A percentile compares a stretch with the other conserved stretches of the same genome.
Conservation (phyloP, 768 basidiomycete species). For the Russula griseocarnosa region DNA sequence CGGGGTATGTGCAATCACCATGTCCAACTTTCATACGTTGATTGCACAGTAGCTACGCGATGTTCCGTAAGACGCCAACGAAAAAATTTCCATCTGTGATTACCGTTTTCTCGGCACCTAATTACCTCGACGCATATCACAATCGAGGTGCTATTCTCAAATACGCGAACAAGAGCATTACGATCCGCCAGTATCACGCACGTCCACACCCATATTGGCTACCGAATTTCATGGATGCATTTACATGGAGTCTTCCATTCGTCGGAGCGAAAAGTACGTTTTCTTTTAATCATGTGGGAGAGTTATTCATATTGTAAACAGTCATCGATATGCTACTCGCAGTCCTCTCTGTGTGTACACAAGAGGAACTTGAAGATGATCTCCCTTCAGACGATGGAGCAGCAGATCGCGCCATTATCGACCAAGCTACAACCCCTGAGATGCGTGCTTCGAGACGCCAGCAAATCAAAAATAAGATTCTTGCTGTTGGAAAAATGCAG, state of each 20-base stretch:
- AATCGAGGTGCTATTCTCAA: slow-evolving; percentile 97
- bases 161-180: slow-evolving; percentile 95
- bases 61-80: slow-evolving; percentile 92
- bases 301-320: slow-evolving; percentile 33
- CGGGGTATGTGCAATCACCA: slow-evolving; percentile 55
- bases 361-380: slow-evolving; percentile 90
- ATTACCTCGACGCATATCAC: slow-evolving; percentile 94
- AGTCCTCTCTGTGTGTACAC: slow-evolving; percentile 91
- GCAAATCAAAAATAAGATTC: slow-evolving; percentile 89
- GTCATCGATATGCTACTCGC: slow-evolving; percentile 99
- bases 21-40: slow-evolving; percentile 1
- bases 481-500: slow-evolving; percentile 90
- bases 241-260: slow-evolving; percentile 98
- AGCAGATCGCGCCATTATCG: slow-evolving; percentile 5
- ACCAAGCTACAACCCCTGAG: slow-evolving; percentile 6
- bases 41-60: slow-evolving; percentile 59
- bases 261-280: slow-evolving; percentile 93
- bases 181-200: slow-evolving; percentile 59
- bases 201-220: slow-evolving; percentile 85
- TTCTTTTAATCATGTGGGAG: neutral
- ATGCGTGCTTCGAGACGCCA: slow-evolving; percentile 49
- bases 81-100: slow-evolving; percentile 96
- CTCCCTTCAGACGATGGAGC: slow-evolving; percentile 46
- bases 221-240: slow-evolving; percentile 99
- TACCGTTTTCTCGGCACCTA: slow-evolving; percentile 96